A percentile compares a stretch with the other conserved stretches of the same genome.
Conservation (phyloP, 2,329 filamentous ascomycete species). For the Fusarium sp. region DNA sequence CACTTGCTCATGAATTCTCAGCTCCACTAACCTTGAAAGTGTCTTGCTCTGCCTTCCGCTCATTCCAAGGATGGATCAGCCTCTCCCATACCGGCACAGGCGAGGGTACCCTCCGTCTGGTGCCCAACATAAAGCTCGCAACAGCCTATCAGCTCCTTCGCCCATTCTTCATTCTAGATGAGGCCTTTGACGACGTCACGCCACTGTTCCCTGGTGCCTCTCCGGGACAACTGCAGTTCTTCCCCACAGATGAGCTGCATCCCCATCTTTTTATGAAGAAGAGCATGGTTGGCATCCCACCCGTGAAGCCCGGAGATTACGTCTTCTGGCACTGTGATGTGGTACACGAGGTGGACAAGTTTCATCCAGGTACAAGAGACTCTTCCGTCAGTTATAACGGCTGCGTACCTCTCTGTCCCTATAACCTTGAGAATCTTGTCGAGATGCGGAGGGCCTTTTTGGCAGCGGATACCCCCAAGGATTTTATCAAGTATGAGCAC, state of each 20-base stretch:
- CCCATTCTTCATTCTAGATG: conserved; percentile 78
- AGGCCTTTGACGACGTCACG: conserved; percentile 43
- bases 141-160: conserved; percentile 84
- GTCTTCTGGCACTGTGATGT: conserved; percentile 84
- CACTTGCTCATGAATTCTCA: conserved; percentile 63
- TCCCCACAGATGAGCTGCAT: conserved; percentile 70
- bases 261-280: conserved; percentile 75
- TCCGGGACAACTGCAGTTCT: conserved; percentile 77
- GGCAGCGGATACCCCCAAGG: conserved; percentile 72
- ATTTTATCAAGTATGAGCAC: conserved; percentile 69
- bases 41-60: too few relatives aligned
- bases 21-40: too few relatives aligned
- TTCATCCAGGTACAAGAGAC: conserved; percentile 77
- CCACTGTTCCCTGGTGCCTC: conserved; percentile 76
- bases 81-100: too few relatives aligned
- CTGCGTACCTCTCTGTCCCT: conserved; percentile 80
- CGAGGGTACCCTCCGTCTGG: too few relatives aligned
- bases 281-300: conserved; percentile 77
- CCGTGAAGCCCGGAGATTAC: conserved; percentile 78
- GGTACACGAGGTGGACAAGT: conserved; percentile 84
- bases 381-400: conserved; percentile 86
- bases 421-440: conserved; percentile 77
- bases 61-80: too few relatives aligned
- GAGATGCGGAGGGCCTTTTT: conserved; percentile 77
- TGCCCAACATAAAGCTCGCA: conserved; percentile 68